Percentiles rank a stretch among this genome's conserved stretches.
Evolutionary conservation across 371 early-diverging fungal genomes (phyloP).

Genomic region (Dichotomocladium elegans): DNA sequence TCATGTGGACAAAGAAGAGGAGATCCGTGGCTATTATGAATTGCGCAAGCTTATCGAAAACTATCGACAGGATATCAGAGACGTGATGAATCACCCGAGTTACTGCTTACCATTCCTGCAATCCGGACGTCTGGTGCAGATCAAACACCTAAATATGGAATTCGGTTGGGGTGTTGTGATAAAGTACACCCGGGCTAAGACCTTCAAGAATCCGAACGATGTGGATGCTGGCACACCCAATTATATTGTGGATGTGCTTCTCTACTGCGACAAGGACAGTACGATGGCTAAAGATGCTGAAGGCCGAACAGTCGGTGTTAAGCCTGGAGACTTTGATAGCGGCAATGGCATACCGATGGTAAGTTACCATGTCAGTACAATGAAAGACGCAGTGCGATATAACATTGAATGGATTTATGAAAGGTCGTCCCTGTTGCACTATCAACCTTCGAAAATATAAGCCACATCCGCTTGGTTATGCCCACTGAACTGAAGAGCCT

Average conservation of each 20-base stretch:
- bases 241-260: constrained; percentile 81
- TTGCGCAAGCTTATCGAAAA: constrained; percentile 69
- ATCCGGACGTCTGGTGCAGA: constrained; percentile 79
- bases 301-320: constrained; percentile 51
- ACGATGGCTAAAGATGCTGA: constrained; percentile 52
- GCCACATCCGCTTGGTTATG: constrained; percentile 72
- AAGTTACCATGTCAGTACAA: neutral
- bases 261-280: constrained; percentile 70
- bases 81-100: constrained; percentile 78
- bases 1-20: constrained; percentile 66
- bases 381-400: neutral
- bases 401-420: neutral
- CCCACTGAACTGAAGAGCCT: constrained; percentile 61
- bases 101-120: constrained; percentile 83
- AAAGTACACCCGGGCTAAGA: constrained; percentile 28
- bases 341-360: constrained; percentile 63
- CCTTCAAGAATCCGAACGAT: constrained; percentile 25
- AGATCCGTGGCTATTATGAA: constrained; percentile 73
- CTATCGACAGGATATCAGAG: constrained; percentile 66
- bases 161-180: constrained; percentile 95
- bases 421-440: constrained; percentile 78
- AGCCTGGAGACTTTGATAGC: constrained; percentile 58
- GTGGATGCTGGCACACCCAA: constrained; percentile 31
- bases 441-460: constrained; percentile 69
- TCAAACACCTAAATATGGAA: constrained; percentile 64